These are phyloP conservation scores for Phytophthora chlamydospora DNA, from an alignment of 352 stramenopile genomes.

Conservation along the genomic window DNA sequence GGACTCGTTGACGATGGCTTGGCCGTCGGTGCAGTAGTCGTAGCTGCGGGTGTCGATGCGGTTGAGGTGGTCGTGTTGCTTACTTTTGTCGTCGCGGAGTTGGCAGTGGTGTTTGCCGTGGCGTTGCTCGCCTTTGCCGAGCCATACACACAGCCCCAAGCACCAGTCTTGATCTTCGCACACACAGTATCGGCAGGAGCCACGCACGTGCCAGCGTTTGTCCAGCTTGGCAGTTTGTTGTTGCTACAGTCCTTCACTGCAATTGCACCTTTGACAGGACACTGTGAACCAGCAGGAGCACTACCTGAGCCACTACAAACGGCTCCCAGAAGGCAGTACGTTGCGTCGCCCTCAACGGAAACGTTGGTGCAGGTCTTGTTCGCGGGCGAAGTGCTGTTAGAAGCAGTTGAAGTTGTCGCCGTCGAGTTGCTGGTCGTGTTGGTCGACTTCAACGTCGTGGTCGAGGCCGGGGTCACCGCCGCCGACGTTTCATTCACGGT, in stretches of 20 bases:
- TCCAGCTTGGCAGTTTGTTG: constrained; percentile 47
- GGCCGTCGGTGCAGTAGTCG: constrained; percentile 4
- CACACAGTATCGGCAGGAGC: constrained; percentile 47
- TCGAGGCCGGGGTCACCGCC: constrained; percentile 3
- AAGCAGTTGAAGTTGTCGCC: too few relatives aligned
- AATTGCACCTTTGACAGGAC: constrained; percentile 48
- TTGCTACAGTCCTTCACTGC: constrained; percentile 50
- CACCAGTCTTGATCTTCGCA: constrained; percentile 59
- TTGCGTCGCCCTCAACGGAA: constrained; percentile 57
- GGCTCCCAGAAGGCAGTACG: constrained; percentile 55
- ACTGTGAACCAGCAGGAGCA: constrained; percentile 40
- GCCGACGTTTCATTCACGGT: constrained; percentile 14
- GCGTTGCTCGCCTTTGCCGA: neutral
- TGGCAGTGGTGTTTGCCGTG: constrained; percentile 11
- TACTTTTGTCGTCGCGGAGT: constrained; percentile 18
- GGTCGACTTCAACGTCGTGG: constrained; percentile 16
- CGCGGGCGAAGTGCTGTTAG: constrained; percentile 6
- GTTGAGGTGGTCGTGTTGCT: constrained; percentile 2
- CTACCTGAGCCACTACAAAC: constrained; percentile 51
- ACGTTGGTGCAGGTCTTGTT: constrained; percentile 40
- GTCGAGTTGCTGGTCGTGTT: constrained; percentile 14
- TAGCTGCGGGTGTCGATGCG: constrained; percentile 4
- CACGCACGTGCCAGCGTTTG: constrained; percentile 42
- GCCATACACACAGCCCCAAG: constrained; percentile 54
- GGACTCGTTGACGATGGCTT: too few relatives aligned